These are phyloP conservation scores for Arthrinium puccinioides DNA, from an alignment of 2,329 filamentous ascomycete species.

Conservation along the genomic window DNA sequence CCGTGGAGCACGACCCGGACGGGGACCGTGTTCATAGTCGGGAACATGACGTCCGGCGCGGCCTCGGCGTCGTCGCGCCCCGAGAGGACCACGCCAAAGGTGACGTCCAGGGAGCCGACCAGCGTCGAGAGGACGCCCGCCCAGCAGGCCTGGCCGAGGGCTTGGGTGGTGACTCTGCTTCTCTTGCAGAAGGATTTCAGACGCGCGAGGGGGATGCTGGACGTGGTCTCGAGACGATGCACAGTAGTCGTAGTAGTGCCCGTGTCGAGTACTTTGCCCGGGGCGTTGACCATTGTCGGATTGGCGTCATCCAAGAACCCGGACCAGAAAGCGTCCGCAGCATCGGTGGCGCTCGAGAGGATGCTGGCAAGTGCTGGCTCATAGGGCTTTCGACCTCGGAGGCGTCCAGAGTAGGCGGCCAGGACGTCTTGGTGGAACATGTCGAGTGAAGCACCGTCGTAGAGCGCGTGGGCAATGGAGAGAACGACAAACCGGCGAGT, in stretches of 20 bases:
- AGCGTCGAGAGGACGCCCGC: slow-evolving; percentile 60
- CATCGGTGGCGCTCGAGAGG: slow-evolving; percentile 30
- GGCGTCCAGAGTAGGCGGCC: slow-evolving; percentile 48
- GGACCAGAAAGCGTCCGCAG: slow-evolving; percentile 61
- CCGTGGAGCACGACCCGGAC: slow-evolving; percentile 69
- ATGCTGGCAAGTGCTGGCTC: slow-evolving; percentile 48
- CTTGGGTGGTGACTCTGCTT: slow-evolving; percentile 65
- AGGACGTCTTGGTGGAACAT: slow-evolving; percentile 66
- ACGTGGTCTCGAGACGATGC: slow-evolving; percentile 38
- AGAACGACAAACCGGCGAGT: slow-evolving; percentile 43
- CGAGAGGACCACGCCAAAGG: slow-evolving; percentile 77
- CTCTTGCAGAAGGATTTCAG: slow-evolving; percentile 56
- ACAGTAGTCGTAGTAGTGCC: not conserved
- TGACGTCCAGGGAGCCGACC: slow-evolving; percentile 60
- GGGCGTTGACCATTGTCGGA: slow-evolving; percentile 25
- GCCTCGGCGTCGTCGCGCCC: slow-evolving; percentile 71
- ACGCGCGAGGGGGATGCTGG: slow-evolving; percentile 28
- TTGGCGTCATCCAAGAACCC: slow-evolving; percentile 50
- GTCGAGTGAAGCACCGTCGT: slow-evolving; percentile 79
- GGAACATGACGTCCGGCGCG: slow-evolving; percentile 67
- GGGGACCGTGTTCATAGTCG: slow-evolving; percentile 85
- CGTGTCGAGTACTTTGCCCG: too few relatives aligned
- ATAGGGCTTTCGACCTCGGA: slow-evolving; percentile 35
- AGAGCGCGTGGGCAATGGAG: slow-evolving; percentile 79
- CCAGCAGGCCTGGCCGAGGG: slow-evolving; percentile 71